Evolutionary conservation across 2,329 filamentous ascomycete species (phyloP).

Genomic region (Metarhizium robertsii): DNA sequence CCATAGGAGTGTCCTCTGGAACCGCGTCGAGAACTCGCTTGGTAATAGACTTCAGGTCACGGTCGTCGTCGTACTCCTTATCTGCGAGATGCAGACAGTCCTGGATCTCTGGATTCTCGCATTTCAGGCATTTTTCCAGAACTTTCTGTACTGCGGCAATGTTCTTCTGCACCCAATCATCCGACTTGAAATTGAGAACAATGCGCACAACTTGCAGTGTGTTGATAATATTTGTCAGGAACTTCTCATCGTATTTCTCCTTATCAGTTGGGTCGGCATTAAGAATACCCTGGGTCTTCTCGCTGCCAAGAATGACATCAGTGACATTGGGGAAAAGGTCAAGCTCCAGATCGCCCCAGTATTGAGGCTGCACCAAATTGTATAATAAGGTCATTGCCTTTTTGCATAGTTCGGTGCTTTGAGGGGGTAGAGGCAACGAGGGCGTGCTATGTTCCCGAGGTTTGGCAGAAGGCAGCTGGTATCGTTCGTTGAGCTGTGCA

Average conservation of each 20-base stretch:
- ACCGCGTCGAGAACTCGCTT: slow-evolving; percentile 81
- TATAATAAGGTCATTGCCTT: slow-evolving; percentile 75
- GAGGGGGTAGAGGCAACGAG: slow-evolving; percentile 38
- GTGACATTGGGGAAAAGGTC: slow-evolving; percentile 88
- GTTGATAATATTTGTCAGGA: slow-evolving; percentile 83
- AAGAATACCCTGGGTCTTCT: slow-evolving; percentile 58
- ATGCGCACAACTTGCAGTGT: slow-evolving; percentile 87
- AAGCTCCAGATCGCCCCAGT: slow-evolving; percentile 87
- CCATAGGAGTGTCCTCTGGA: slow-evolving; percentile 64
- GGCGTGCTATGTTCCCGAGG: slow-evolving; percentile 42
- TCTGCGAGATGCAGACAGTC: slow-evolving; percentile 77
- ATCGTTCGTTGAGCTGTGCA: slow-evolving; percentile 78
- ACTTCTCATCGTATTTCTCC: slow-evolving; percentile 73
- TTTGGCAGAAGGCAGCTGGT: slow-evolving; percentile 63
- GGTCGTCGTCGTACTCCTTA: slow-evolving; percentile 58
- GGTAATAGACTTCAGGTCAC: slow-evolving; percentile 64
- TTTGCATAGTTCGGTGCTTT: slow-evolving; percentile 70
- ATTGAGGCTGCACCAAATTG: slow-evolving; percentile 75
- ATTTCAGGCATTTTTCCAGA: slow-evolving; percentile 79
- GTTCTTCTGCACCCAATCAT: slow-evolving; percentile 83
- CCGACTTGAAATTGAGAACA: slow-evolving; percentile 75
- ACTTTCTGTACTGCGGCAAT: slow-evolving; percentile 75
- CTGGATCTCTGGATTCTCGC: slow-evolving; percentile 85
- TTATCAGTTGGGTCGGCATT: slow-evolving; percentile 51
- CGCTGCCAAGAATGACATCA: slow-evolving; percentile 73